Conservation (phyloP, 2,329 filamentous ascomycete species). For the Clonostachys sp. region DNA sequence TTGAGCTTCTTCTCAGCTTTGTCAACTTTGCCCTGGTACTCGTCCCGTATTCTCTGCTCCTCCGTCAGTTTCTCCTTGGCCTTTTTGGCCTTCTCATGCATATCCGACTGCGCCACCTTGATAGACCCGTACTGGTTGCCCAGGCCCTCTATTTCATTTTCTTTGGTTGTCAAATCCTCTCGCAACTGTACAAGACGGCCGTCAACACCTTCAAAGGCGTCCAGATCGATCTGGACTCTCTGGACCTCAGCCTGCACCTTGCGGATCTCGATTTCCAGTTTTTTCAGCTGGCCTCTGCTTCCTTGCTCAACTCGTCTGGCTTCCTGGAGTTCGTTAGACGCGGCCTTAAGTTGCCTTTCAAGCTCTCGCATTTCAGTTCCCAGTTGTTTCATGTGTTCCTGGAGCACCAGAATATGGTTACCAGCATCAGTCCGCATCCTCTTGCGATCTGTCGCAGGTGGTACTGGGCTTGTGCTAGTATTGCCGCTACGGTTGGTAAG, state of each 20-base stretch:
- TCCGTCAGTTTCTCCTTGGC: constrained; percentile 24
- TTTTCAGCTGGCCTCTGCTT: constrained; percentile 8
- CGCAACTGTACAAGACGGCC: constrained; percentile 57
- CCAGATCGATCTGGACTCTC: constrained; percentile 50
- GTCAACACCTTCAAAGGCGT: constrained; percentile 64
- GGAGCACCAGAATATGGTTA: constrained; percentile 54
- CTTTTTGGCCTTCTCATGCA: constrained; percentile 36
- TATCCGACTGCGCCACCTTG: constrained; percentile 39
- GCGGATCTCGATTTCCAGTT: constrained; percentile 51
- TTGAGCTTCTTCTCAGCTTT: constrained; percentile 53
- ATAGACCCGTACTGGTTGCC: constrained; percentile 52
- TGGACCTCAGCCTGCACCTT: constrained; percentile 55
- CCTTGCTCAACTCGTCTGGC: constrained; percentile 17
- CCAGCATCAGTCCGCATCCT: constrained; percentile 80
- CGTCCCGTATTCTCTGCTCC: constrained; percentile 27
- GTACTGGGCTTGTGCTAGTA: constrained; percentile 33
- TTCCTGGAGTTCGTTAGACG: constrained; percentile 36
- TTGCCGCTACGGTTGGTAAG: constrained; percentile 39
- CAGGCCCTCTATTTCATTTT: constrained; percentile 40
- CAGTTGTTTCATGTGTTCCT: constrained; percentile 47
- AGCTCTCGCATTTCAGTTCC: constrained; percentile 48
- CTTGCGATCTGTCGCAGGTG: constrained; percentile 45
- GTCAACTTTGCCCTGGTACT: constrained; percentile 39
- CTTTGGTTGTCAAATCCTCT: constrained; percentile 49
- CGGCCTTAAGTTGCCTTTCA: constrained; percentile 36